Evolutionary conservation across 331 rosid genomes (phyloP).

Genomic region (Quercus phellos): DNA sequence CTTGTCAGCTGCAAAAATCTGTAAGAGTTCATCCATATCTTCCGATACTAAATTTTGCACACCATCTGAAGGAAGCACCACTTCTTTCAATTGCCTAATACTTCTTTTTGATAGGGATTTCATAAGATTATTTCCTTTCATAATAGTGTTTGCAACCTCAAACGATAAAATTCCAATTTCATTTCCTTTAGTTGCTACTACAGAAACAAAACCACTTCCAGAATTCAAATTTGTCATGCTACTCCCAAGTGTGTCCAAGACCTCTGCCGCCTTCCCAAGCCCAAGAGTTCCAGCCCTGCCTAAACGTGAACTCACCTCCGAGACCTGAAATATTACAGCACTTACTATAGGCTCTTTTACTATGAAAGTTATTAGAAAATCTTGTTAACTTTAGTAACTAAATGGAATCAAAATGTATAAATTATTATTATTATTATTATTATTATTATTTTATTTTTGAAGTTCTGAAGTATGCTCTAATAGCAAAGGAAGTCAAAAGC

Average conservation of each 20-base stretch:
- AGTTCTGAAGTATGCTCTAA: too few relatives aligned
- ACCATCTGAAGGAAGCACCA: constrained; percentile 49
- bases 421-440: too few relatives aligned
- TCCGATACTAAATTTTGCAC: constrained; percentile 61
- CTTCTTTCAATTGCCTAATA: constrained; percentile 57
- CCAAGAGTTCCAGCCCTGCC: constrained; percentile 68
- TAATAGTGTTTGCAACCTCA: constrained; percentile 75
- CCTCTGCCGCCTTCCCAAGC: constrained; percentile 68
- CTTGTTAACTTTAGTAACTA: not conserved
- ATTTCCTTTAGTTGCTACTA: constrained; percentile 51
- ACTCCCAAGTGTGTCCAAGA: constrained; percentile 86
- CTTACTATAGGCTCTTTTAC: not conserved
- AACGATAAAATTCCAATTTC: constrained; percentile 65
- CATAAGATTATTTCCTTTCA: constrained; percentile 65
- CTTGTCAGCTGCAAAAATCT: constrained; percentile 65
- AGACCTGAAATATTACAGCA: constrained; percentile 45
- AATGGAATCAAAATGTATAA: not conserved
- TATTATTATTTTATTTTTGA: too few relatives aligned
- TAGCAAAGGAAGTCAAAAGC: too few relatives aligned
- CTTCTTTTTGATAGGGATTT: constrained; percentile 54
- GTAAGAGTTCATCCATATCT: constrained; percentile 55
- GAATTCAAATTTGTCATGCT: constrained; percentile 70
- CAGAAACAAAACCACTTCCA: constrained; percentile 52
- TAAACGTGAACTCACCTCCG: constrained; percentile 64
- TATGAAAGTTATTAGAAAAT: not conserved